A percentile compares a stretch with the other conserved stretches of the same genome.
These are phyloP conservation scores for Grigorovia yakushimaensis DNA, from an alignment of 805 yeast genomes.

Conservation along the genomic window DNA sequence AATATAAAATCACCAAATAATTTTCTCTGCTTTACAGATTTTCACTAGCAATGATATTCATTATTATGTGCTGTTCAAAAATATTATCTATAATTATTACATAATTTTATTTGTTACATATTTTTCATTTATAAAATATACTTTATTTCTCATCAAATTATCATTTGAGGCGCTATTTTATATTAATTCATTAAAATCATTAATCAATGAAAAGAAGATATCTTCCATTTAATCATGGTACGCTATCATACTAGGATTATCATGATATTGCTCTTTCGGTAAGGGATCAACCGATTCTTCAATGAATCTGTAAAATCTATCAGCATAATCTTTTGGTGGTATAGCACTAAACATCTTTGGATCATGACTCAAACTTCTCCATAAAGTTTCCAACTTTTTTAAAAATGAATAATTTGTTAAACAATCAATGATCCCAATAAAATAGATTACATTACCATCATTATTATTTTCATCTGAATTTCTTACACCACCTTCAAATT, in stretches of 20 bases:
- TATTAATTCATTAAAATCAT: too few relatives aligned
- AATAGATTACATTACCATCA: conserved; percentile 63
- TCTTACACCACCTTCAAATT: conserved; percentile 76
- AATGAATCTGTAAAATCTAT: conserved; percentile 73
- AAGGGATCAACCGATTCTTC: conserved; percentile 28
- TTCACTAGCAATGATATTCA: too few relatives aligned
- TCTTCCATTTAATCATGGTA: conserved; percentile 12
- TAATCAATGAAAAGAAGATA: too few relatives aligned
- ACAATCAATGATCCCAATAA: conserved; percentile 90
- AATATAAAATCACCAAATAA: too few relatives aligned
- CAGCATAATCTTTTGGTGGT: conserved; percentile 86
- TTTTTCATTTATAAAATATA: background rate
- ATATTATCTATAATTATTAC: background rate
- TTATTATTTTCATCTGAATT: conserved; percentile 46
- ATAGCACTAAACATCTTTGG: conserved; percentile 72
- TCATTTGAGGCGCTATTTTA: background rate
- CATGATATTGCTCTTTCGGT: conserved; percentile 14
- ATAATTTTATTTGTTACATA: background rate
- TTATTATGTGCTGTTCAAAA: background rate
- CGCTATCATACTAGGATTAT: conserved; percentile 14
- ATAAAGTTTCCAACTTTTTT: conserved; percentile 75
- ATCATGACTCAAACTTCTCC: conserved; percentile 64
- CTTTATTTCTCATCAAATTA: background rate
- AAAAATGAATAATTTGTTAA: conserved; percentile 66
- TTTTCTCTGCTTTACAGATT: too few relatives aligned